Base-by-base conservation (phyloP, 371 early-diverging fungal species). In the Dinochytrium kinnereticum region DNA sequence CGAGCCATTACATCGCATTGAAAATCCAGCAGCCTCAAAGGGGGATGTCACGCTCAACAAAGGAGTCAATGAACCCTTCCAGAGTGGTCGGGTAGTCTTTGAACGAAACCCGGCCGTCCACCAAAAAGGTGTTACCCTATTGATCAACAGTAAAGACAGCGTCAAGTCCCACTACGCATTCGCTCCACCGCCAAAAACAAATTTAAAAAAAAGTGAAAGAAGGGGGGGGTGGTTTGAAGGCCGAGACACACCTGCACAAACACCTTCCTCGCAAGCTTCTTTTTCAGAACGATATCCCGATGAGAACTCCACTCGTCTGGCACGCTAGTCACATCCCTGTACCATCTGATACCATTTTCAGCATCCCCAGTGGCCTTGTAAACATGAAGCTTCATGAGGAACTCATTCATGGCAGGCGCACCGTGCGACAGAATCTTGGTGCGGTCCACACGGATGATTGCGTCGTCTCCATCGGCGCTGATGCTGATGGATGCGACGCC, bases 291-390 rank as follows among this genome's bases (percentile, higher is more conserved):
- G 31, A 84, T 85, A 28, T 89, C 88, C 39, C 91, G 82, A 59
- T 77, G 76, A 37, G 53, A 53, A 0, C 75, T 38, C 88, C 88
- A 88, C 13, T 80, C 71, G 1, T 87, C 89, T 51, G 86, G 82
- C 21, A 90, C 91, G 50, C 72, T 64, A 2, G 91, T 90, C 24
- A 68, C 61, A 19, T 86, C 82, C 37, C 76, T 51, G 73, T 88
- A 90, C 49, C 88, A 80, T 33, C 75, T 30, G 7, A 82, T 77
- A 7, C 89, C 90, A 26, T 69, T 70, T 38, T 74, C 80, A 44
- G 82, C 84, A 71, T 87, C 89, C 3, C 84, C 90, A 21, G 88
- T 89, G 0, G 87, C 82, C 79, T 89, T 89, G 82, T 84, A 87
- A 33, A 88, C 76, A 55, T 87, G 88, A 19, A 89, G 77, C 71